A percentile compares a stretch with the other conserved stretches of the same genome.
Evolutionary conservation across 129 eudicot species (phyloP).

Genomic region (Ambrosia artemisiifolia): DNA sequence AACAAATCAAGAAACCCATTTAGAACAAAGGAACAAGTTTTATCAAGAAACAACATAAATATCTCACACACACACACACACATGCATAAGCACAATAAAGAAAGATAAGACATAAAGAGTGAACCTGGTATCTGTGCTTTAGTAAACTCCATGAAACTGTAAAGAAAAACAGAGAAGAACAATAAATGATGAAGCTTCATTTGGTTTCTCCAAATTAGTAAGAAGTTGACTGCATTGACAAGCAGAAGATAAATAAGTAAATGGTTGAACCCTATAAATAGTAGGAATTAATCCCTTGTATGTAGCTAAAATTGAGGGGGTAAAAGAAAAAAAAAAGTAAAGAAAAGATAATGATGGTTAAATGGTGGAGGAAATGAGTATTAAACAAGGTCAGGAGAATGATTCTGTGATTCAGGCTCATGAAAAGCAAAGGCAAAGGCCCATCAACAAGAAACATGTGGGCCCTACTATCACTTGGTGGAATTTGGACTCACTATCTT

Average conservation of each 20-base stretch:
- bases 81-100: neutral
- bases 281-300: neutral
- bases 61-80: neutral
- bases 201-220: conserved; percentile 28
- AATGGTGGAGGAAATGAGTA: conserved; percentile 3
- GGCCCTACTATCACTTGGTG: conserved; percentile 1
- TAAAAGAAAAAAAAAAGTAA: neutral
- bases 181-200: conserved; percentile 40
- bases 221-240: conserved; percentile 27
- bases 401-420: conserved; percentile 14
- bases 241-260: neutral
- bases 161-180: conserved; percentile 23
- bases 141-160: conserved; percentile 32
- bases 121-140: conserved; percentile 81
- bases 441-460: conserved; percentile 29
- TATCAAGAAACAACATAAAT: neutral
- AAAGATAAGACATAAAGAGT: neutral
- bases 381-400: neutral
- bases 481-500: neutral
- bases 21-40: neutral
- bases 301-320: neutral
- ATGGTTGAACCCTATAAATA: neutral
- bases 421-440: conserved; percentile 14
- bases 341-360: neutral
- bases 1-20: conserved; percentile 3